A percentile compares a stretch with the other conserved stretches of the same genome.
Evolutionary conservation across 768 basidiomycete genomes (phyloP).

Genomic region (Pulveroboletus sp.): DNA sequence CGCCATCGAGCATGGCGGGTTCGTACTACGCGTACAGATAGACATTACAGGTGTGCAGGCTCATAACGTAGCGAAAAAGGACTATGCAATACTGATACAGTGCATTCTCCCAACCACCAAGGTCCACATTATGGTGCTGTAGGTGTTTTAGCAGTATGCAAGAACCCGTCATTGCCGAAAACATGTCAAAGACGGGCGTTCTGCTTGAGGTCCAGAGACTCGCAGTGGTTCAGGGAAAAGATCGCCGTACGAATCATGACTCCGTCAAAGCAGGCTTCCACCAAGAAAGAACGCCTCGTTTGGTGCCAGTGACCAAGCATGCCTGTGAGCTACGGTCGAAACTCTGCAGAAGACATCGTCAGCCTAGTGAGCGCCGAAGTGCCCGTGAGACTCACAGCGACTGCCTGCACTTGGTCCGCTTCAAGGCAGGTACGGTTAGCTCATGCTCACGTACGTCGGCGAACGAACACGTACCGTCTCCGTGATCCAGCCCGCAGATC

Average conservation of each 20-base stretch:
- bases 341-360: constrained; percentile 29
- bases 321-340: constrained; percentile 39
- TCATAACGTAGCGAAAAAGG: constrained; percentile 18
- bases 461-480: constrained; percentile 42
- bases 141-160: constrained; percentile 29
- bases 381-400: constrained; percentile 29
- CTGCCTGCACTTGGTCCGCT: constrained; percentile 32
- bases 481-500: constrained; percentile 58
- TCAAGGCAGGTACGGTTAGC: constrained; percentile 8
- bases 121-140: constrained; percentile 26
- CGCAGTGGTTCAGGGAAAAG: neutral
- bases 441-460: neutral
- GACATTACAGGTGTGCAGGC: constrained; percentile 23
- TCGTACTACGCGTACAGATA: constrained; percentile 22
- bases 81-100: constrained; percentile 31
- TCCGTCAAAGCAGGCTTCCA: constrained; percentile 38
- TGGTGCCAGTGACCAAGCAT: constrained; percentile 54
- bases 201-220: constrained; percentile 16
- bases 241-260: constrained; percentile 26
- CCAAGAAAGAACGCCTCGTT: constrained; percentile 51
- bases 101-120: constrained; percentile 15
- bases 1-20: neutral
- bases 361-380: constrained; percentile 21
- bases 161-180: constrained; percentile 20
- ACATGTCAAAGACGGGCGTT: constrained; percentile 3